Conservation (phyloP, 805 yeast species). For the Lachancea lanzarotensis region DNA sequence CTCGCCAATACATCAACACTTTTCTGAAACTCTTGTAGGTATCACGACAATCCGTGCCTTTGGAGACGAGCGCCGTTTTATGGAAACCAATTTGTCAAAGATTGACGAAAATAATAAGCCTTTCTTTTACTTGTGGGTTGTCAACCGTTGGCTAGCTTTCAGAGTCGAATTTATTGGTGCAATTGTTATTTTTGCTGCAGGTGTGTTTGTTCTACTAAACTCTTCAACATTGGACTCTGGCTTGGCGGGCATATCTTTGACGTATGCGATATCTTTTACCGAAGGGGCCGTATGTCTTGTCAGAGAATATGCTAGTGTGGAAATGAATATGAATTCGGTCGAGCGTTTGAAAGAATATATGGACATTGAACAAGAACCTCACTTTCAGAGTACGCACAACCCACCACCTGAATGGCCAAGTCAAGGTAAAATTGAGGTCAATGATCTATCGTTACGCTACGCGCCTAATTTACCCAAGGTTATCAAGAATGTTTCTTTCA, state of each 20-base stretch:
- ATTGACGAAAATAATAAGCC: slow-evolving; percentile 87
- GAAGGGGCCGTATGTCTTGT: slow-evolving; percentile 90
- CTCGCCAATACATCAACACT: slow-evolving; percentile 95
- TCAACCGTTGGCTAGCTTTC: slow-evolving; percentile 88
- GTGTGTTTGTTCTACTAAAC: slow-evolving; percentile 65
- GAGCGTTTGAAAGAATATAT: slow-evolving; percentile 88
- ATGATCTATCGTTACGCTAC: slow-evolving; percentile 74
- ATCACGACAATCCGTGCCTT: slow-evolving; percentile 93
- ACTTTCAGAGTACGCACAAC: slow-evolving; percentile 51
- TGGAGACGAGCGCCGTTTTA: slow-evolving; percentile 82
- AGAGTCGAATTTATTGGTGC: slow-evolving; percentile 84
- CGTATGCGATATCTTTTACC: slow-evolving; percentile 85
- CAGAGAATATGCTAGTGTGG: slow-evolving; percentile 82
- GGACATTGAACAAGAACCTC: slow-evolving; percentile 81
- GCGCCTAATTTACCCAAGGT: slow-evolving; percentile 90
- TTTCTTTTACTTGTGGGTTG: slow-evolving; percentile 90
- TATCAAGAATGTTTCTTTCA: slow-evolving; percentile 78
- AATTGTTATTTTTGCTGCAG: slow-evolving; percentile 70
- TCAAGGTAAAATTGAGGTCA: slow-evolving; percentile 69
- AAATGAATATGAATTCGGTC: slow-evolving; percentile 94
- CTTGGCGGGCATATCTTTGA: slow-evolving; percentile 87
- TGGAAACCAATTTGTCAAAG: slow-evolving; percentile 68
- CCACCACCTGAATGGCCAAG: slow-evolving; percentile 85
- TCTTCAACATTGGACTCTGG: slow-evolving; percentile 77
- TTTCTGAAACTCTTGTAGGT: slow-evolving; percentile 88